A percentile compares a stretch with the other conserved stretches of the same genome.
phyloP scores from a whole-genome alignment of 164 flowering plant species.

The Euptelea pleiosperma region DNA sequence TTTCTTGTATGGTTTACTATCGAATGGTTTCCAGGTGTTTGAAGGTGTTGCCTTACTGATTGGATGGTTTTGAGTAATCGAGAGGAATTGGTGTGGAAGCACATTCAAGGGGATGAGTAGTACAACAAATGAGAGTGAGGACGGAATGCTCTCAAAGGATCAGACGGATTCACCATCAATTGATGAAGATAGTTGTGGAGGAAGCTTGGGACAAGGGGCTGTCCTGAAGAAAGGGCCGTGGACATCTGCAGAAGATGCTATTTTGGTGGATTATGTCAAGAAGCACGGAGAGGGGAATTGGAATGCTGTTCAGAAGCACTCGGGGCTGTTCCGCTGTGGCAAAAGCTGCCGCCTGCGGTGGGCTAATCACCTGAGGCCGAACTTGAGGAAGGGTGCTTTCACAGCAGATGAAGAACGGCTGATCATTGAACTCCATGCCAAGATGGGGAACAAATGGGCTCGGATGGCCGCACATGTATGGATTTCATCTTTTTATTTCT shows the following conservation, averaged over 20 bases:
- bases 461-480: conserved; percentile 87
- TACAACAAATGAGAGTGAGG: conserved; percentile 48
- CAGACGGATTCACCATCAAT: conserved; percentile 38
- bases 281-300: conserved; percentile 90
- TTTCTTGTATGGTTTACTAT: neutral
- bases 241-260: conserved; percentile 84
- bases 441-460: conserved; percentile 93
- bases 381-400: conserved; percentile 83
- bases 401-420: conserved; percentile 65
- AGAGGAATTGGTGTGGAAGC: conserved; percentile 16
- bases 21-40: neutral
- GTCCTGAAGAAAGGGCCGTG: conserved; percentile 85
- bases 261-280: conserved; percentile 73
- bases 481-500: neutral
- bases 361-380: conserved; percentile 89
- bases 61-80: conserved; percentile 23
- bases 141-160: conserved; percentile 36
- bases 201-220: conserved; percentile 33
- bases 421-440: conserved; percentile 79
- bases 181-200: conserved; percentile 47
- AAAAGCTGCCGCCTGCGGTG: conserved; percentile 91
- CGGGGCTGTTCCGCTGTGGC: conserved; percentile 80
- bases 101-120: conserved; percentile 37
- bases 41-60: conserved; percentile 15
- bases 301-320: conserved; percentile 86